Base-by-base conservation (phyloP, 805 yeast species). In the Kodamaea restingae region DNA sequence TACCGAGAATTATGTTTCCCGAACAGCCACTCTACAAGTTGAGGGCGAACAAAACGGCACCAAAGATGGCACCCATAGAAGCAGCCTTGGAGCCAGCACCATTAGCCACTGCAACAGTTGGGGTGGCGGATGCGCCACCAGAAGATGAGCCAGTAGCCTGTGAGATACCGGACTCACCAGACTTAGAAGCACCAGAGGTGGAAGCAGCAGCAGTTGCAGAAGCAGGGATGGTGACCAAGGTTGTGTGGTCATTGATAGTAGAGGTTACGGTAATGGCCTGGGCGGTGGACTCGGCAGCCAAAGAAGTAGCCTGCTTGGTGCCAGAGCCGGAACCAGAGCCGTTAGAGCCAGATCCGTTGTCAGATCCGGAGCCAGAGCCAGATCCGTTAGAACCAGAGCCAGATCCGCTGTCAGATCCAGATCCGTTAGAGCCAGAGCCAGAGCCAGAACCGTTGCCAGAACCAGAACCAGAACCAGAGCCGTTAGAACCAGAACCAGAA, bases 11-110 rank as follows among this genome's bases (percentile, higher is more conserved):
- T 20, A 20, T 20, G 22, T 20, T 20, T 20, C 7, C 17, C 21
- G 14, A 30, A 30, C 10, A 15, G 32, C 21, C 32, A 30, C 32
- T 30, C 32, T 30, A 30, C 7, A 30, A 25, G 14, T 25, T 42
- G 30, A 46, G 38, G 36, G 35, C 42, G 15, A 46, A 30, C 22
- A 40, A 24, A 21, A 29, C 28, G 35, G 40, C 48, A 24, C 43
- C 46, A 8, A 36, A 25, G 15, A 40, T 31, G 21, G 43, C 46
- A 22, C 42, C 43, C 12, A 40, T 20, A 18, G 46, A 42, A 10
- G 38, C 35, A 18, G 35, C 36, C n/a, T 18, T 18, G 15, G 35
- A 28, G 30, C 22, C 39, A 34, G 36, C 50, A 28, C 43, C 41
- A 30, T 39, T 41, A 3, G 42, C 40, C 15, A 32, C 31, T 28